These are phyloP conservation scores for Trifolium fragiferum DNA, from an alignment of 306 rosid species.

Conservation along the genomic window DNA sequence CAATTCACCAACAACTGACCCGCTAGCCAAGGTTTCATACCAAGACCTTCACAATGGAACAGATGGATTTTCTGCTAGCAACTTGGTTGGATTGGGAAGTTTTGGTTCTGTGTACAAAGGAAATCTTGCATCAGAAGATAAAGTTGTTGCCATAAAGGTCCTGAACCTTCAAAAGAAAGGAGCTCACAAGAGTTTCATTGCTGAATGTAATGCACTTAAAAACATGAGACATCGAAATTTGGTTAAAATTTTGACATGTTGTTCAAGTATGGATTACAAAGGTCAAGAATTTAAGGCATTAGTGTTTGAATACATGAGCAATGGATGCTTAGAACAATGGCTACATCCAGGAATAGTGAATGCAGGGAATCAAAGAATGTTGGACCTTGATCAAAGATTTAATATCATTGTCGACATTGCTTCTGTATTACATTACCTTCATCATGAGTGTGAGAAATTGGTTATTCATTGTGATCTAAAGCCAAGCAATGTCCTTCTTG, in stretches of 20 bases:
- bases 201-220: too few relatives aligned
- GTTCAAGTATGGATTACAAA: too few relatives aligned
- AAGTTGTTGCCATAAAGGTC: too few relatives aligned
- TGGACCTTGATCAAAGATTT: constrained; percentile 34
- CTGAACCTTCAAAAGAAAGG: too few relatives aligned
- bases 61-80: constrained; percentile 13
- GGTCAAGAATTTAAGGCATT: too few relatives aligned
- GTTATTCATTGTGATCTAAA: constrained; percentile 45
- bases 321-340: too few relatives aligned
- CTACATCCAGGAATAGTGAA: neutral
- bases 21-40: constrained; percentile 31
- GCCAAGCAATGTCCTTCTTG: constrained; percentile 45
- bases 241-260: too few relatives aligned
- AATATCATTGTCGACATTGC: constrained; percentile 39
- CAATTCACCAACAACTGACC: neutral
- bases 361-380: neutral
- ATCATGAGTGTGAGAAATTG: constrained; percentile 24
- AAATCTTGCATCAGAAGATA: too few relatives aligned
- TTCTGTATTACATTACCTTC: constrained; percentile 40
- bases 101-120: constrained; percentile 14
- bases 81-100: constrained; percentile 35
- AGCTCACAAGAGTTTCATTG: too few relatives aligned
- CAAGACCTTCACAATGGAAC: constrained; percentile 33
- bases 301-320: too few relatives aligned
- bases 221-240: too few relatives aligned